Conservation (phyloP, 208 protist genomes). For the Leishmania amazonensis region DNA sequence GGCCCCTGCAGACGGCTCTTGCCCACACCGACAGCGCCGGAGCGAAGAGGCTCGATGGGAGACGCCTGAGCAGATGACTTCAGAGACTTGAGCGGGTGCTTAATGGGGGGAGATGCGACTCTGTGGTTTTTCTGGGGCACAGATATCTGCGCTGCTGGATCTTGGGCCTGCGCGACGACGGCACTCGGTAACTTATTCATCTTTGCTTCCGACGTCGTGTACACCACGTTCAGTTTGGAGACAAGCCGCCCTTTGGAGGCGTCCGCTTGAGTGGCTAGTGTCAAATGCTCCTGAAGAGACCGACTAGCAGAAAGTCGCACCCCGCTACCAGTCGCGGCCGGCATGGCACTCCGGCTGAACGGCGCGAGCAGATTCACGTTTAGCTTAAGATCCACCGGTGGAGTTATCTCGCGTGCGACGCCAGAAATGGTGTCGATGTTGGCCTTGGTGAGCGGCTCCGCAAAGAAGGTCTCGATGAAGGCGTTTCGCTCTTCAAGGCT, state of each 20-base stretch:
- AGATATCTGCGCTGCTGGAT: not conserved
- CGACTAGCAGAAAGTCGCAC: not conserved
- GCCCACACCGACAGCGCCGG: not conserved
- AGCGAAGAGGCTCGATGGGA: constrained; percentile 6
- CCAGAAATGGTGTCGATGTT: not conserved
- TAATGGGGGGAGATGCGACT: not conserved
- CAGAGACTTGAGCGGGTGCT: not conserved
- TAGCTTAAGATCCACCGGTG: too few species aligned
- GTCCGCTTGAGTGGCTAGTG: not conserved
- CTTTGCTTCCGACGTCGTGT: not conserved
- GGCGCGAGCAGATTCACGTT: not conserved
- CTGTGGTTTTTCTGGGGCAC: not conserved
- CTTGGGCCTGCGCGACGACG: not conserved
- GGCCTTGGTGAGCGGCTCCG: not conserved
- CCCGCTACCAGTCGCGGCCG: not conserved
- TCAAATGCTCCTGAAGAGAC: not conserved
- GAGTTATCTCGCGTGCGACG: not conserved
- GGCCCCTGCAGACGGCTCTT: not conserved
- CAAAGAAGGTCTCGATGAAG: constrained; percentile 10
- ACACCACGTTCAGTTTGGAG: constrained; percentile 9
- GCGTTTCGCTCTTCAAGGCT: constrained; percentile 7
- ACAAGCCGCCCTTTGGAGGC: not conserved
- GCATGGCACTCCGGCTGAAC: not conserved
- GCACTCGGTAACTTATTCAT: not conserved
- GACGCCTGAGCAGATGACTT: not conserved